A percentile compares a stretch with the other conserved stretches of the same genome.
Conservation (phyloP, 1,284 basidiomycete species). For the Apiotrichum mycotoxinovorans region DNA sequence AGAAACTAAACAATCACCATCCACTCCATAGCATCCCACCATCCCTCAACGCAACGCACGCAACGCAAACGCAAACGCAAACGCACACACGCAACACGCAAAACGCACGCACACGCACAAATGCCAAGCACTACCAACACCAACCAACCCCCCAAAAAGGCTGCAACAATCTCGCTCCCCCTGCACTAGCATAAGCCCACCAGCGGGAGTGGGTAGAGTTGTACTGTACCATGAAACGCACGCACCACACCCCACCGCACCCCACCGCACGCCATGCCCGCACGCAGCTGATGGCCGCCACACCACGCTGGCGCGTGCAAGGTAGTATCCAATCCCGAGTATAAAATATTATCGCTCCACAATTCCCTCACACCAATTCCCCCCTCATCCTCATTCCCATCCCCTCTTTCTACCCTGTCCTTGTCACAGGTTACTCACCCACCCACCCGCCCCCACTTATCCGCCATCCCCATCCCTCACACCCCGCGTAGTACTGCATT, state of each 20-base stretch:
- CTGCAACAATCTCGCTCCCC: too few species aligned
- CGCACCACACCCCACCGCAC: not conserved
- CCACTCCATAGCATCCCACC: too few species aligned
- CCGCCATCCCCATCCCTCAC: too few species aligned
- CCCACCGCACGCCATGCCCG: too few species aligned
- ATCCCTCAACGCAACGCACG: not conserved
- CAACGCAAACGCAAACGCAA: not conserved
- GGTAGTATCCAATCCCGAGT: too few species aligned
- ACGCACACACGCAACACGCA: not conserved
- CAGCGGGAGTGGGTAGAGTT: not conserved
- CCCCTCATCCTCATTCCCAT: too few species aligned
- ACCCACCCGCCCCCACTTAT: not conserved
- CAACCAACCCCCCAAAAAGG: not conserved
- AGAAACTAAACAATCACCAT: not conserved
- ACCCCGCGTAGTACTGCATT: slow-evolving; percentile 4
- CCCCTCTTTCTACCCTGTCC: too few species aligned
- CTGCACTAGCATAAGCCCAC: not conserved
- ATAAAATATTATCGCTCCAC: too few species aligned
- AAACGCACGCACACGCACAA: not conserved
- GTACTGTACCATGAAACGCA: not conserved
- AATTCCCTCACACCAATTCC: too few species aligned
- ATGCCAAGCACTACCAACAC: not conserved
- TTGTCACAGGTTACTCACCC: too few species aligned
- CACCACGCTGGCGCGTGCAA: too few species aligned
- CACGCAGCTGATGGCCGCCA: too few species aligned